Evolutionary conservation across 169 alveolate species (phyloP), one percentile per base, ranked within the genome.

Genomic region (Plasmodium reichenowi): DNA sequence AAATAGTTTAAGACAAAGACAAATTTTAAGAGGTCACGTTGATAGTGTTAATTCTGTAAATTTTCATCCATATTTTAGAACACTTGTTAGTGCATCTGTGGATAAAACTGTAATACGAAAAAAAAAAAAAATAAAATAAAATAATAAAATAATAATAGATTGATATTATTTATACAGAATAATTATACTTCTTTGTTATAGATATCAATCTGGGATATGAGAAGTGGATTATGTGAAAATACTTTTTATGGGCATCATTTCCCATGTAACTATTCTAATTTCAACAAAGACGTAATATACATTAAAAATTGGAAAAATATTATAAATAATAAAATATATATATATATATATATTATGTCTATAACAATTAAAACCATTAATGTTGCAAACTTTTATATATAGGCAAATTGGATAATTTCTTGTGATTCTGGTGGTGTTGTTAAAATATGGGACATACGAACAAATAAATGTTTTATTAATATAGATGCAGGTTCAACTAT

Each of bases 361-460:
- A 17, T 52, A 56, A 67, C 24, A 68, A 20, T 56, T 29, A 80
- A 67, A 80, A 67, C 17, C 56, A 62, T 68, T 56, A 80, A 67
- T 67, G 43, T 29, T 48, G 13, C 63, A 70, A 60, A 38, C 68
- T 56, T 80, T 80, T 80, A 80, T 72, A 45, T 80, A 32, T 56
- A 80, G 90, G 83, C 85, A 58, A 47, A 67, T 26, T 80, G 90
- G 90, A 59, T 80, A 54, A 68, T 54, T 68, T 80, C 90, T 80
- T 80, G 90, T 80, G 90, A 80, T 72, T 80, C 90, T 68, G 90
- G 90, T 17, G 90, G 90, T 20, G 73, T 80, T 43, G 90, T 80
- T 80, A 80, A 80, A 54, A 80, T 80, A 54, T 80, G 90, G 90
- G 90, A 80, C 90, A 70, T 80, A 48, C 90, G 90, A 38, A 43